A percentile compares a stretch with the other conserved stretches of the same genome.
These are phyloP conservation scores for Panicum hallii DNA, from an alignment of 202 grass and related monocot genomes.

Conservation along the genomic window DNA sequence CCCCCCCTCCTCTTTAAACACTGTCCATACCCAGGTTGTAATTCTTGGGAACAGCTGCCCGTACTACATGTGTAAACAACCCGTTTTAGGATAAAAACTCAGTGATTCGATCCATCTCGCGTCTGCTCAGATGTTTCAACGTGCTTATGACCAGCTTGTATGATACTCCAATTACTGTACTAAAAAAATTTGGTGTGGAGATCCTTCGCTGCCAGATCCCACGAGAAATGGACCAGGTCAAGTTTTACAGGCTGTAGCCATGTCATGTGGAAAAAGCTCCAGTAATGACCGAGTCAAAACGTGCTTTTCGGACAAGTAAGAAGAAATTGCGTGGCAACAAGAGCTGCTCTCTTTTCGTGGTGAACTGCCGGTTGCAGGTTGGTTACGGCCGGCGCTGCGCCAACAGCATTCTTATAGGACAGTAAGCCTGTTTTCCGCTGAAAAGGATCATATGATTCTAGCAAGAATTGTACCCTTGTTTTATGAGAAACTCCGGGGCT, in stretches of 20 bases:
- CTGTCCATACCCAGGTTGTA: conserved; percentile 51
- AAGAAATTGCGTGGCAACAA: not conserved
- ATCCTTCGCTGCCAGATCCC: not conserved
- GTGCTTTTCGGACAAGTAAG: not conserved
- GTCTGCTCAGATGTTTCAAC: not conserved
- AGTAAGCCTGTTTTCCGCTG: not conserved
- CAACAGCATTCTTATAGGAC: not conserved
- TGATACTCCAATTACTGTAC: not conserved
- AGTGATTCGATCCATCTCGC: not conserved
- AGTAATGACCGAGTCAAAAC: not conserved
- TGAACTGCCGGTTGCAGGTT: not conserved
- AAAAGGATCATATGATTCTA: not conserved
- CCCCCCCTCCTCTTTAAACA: conserved; percentile 21
- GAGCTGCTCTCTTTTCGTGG: not conserved
- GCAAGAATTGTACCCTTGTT: not conserved
- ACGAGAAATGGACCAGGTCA: not conserved
- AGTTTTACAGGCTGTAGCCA: not conserved
- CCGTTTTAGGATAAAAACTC: conserved; percentile 27
- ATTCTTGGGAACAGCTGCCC: conserved; percentile 37
- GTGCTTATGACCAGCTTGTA: not conserved
- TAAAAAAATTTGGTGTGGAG: not conserved
- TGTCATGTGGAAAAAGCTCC: conserved; percentile 2
- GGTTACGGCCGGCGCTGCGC: not conserved
- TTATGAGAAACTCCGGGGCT: too few relatives aligned
- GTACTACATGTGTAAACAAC: conserved; percentile 46